Conservation (phyloP, 2,329 filamentous ascomycete species). For the Ceratocystis albifundus region DNA sequence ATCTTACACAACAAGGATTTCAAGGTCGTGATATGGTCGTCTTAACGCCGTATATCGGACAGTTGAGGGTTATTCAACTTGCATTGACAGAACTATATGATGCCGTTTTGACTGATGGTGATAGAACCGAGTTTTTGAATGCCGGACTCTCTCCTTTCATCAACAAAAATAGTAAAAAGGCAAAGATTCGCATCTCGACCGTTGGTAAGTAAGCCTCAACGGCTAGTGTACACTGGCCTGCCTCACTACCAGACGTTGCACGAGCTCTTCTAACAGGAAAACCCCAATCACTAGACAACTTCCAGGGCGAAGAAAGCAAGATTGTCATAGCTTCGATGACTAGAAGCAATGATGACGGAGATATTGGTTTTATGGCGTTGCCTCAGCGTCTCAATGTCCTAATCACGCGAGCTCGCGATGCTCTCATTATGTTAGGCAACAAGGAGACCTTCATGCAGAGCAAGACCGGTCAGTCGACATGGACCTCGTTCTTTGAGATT, state of each 20-base stretch:
- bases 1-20: constrained; percentile 62
- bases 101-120: constrained; percentile 55
- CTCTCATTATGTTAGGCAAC: constrained; percentile 59
- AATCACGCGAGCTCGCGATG: constrained; percentile 53
- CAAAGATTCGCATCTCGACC: constrained; percentile 52
- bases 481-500: constrained; percentile 46
- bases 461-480: constrained; percentile 35
- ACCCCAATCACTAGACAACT: constrained; percentile 47
- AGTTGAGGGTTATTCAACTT: constrained; percentile 47
- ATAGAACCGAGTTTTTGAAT: constrained; percentile 49
- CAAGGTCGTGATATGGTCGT: constrained; percentile 53
- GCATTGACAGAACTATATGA: constrained; percentile 47
- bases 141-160: constrained; percentile 48
- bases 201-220: constrained; percentile 44
- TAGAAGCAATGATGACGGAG: constrained; percentile 48
- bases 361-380: constrained; percentile 60
- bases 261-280: too few relatives aligned
- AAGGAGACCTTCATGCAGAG: constrained; percentile 53
- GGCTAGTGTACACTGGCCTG: not conserved
- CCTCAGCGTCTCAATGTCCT: constrained; percentile 60
- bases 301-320: constrained; percentile 65
- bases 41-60: constrained; percentile 61
- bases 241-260: not conserved
- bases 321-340: constrained; percentile 59
- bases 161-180: constrained; percentile 40